Conservation (phyloP, 2,329 filamentous ascomycete species). For the Elsinoe perseae region DNA sequence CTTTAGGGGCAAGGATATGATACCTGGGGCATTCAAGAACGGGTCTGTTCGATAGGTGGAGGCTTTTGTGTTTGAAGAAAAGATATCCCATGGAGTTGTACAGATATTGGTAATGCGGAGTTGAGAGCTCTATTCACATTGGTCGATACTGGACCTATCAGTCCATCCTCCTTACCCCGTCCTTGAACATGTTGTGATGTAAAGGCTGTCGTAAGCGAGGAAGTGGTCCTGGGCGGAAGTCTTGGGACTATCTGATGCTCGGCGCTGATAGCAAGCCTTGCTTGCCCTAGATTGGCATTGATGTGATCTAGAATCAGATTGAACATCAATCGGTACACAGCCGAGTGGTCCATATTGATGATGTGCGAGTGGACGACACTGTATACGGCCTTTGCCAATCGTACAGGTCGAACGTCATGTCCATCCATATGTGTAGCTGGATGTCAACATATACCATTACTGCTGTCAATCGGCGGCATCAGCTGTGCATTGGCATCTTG, state of each 20-base stretch:
- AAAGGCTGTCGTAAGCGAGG: too few relatives aligned
- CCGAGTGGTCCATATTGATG: background rate
- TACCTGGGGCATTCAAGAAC: too few relatives aligned
- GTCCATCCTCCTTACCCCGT: background rate
- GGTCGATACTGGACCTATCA: background rate
- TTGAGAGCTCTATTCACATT: background rate
- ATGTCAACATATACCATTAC: background rate
- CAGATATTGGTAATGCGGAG: conserved; percentile 1
- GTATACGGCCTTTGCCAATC: background rate
- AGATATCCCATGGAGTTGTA: conserved; percentile 1
- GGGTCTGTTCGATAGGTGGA: background rate
- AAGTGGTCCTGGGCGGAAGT: background rate
- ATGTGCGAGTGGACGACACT: background rate
- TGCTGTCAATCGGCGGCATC: too few relatives aligned
- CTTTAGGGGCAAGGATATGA: background rate
- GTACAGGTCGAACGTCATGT: background rate
- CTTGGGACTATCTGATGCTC: background rate
- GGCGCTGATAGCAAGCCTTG: background rate
- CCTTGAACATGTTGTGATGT: too few relatives aligned
- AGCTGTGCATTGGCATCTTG: too few relatives aligned
- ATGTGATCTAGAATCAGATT: background rate
- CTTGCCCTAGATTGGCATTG: background rate
- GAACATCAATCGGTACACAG: background rate
- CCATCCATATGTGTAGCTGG: background rate
- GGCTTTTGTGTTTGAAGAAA: background rate